A percentile compares a stretch with the other conserved stretches of the same genome.
Conservation (phyloP, 179 eudicot genomes). For the Nepenthes alata region DNA sequence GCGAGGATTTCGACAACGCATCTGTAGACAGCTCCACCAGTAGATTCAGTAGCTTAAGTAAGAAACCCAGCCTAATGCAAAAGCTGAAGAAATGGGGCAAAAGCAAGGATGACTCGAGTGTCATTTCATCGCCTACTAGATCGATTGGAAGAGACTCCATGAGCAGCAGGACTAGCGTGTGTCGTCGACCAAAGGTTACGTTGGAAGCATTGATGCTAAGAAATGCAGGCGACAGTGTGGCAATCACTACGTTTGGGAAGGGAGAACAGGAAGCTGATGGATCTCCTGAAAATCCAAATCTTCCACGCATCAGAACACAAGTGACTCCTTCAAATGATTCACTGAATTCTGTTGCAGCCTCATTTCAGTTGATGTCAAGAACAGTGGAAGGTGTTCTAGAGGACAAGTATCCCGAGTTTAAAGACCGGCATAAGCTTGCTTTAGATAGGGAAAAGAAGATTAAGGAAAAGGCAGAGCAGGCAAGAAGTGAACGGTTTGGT, state of each 20-base stretch:
- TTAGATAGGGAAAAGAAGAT: slow-evolving; percentile 72
- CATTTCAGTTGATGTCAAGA: slow-evolving; percentile 78
- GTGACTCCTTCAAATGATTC: slow-evolving; percentile 16
- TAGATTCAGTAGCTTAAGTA: slow-evolving; percentile 62
- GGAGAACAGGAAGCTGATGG: slow-evolving; percentile 9
- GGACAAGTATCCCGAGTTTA: slow-evolving; percentile 81
- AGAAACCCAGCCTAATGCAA: slow-evolving; percentile 68
- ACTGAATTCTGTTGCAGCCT: slow-evolving; percentile 50
- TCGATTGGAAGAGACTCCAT: slow-evolving; percentile 66
- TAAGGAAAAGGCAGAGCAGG: slow-evolving; percentile 86
- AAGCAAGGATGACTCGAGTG: slow-evolving; percentile 65
- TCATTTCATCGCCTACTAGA: slow-evolving; percentile 65
- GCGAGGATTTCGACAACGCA: slow-evolving; percentile 78
- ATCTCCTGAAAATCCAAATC: slow-evolving; percentile 44
- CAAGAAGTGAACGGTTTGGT: slow-evolving; percentile 65
- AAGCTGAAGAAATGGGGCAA: slow-evolving; percentile 96
- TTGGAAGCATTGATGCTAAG: slow-evolving; percentile 81
- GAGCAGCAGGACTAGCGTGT: slow-evolving; percentile 43
- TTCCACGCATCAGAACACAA: slow-evolving; percentile 22
- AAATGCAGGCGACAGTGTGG: slow-evolving; percentile 73
- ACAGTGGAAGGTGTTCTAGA: slow-evolving; percentile 67
- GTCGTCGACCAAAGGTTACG: slow-evolving; percentile 57
- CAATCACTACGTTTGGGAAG: slow-evolving; percentile 70
- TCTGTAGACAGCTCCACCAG: slow-evolving; percentile 79
- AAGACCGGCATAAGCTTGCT: slow-evolving; percentile 81